Evolutionary conservation across 495 filamentous ascomycete species (phyloP).

Genomic region (Glarea lozoyensis): DNA sequence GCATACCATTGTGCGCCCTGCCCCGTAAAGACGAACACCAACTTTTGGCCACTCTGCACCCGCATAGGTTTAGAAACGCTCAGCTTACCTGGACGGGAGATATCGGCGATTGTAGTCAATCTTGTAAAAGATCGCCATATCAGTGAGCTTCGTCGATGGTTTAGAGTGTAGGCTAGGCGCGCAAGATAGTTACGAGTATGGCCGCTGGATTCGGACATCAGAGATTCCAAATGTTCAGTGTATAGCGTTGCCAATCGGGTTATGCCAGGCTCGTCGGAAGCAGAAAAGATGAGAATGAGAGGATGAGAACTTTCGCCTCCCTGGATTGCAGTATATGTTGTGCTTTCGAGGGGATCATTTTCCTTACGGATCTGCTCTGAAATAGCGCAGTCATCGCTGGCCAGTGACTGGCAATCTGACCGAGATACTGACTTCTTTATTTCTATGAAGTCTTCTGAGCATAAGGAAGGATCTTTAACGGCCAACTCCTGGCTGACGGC

Average conservation of each 20-base stretch:
- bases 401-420: not conserved
- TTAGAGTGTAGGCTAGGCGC: not conserved
- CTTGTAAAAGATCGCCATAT: not conserved
- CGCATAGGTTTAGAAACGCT: constrained; percentile 23
- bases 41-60: not conserved
- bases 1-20: constrained; percentile 37
- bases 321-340: too few relatives aligned
- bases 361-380: too few relatives aligned
- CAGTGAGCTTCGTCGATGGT: not conserved
- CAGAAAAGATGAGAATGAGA: not conserved
- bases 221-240: not conserved
- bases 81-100: not conserved
- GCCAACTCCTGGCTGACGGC: too few relatives aligned
- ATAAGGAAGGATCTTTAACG: too few relatives aligned
- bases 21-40: constrained; percentile 8
- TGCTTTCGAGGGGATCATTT: too few relatives aligned
- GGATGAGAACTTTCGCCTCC: not conserved
- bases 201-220: too few relatives aligned
- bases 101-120: not conserved
- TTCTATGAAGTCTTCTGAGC: too few relatives aligned
- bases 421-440: not conserved
- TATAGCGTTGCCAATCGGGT: not conserved
- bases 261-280: not conserved
- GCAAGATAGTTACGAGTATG: too few relatives aligned
- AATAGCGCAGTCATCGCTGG: not conserved